phyloP scores from a whole-genome alignment of 2,329 filamentous ascomycete genomes.

The Xylariales sp. region DNA sequence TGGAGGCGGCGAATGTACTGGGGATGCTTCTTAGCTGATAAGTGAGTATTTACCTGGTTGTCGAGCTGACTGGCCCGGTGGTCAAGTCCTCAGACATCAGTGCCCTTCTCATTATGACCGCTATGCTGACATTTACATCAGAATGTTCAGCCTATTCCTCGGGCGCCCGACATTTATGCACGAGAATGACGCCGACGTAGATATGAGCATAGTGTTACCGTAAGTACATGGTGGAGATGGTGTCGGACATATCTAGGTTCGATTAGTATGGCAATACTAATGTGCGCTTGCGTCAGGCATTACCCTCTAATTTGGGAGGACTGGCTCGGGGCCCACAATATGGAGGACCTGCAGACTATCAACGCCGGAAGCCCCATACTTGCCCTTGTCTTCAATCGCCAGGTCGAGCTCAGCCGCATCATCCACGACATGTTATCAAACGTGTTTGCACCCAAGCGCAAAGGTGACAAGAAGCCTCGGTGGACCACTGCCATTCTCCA shows the following conservation, averaged over 20 bases:
- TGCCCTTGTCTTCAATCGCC: conserved; percentile 2
- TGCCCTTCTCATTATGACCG: no score
- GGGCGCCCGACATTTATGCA: conserved; percentile 4
- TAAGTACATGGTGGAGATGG: no score
- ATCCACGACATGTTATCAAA: conserved; percentile 1
- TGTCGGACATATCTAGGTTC: no score
- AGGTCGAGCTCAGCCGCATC: conserved; percentile 3
- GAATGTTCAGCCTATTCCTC: conserved; percentile 4
- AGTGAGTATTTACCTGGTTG: no score
- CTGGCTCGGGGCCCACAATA: background rate
- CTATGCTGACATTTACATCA: background rate
- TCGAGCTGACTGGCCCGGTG: no score
- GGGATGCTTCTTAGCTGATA: conserved; percentile 7
- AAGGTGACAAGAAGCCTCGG: background rate
- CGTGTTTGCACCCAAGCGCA: background rate
- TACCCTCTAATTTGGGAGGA: no score
- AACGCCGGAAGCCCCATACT: background rate
- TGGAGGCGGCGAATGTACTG: conserved; percentile 5
- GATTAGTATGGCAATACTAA: no score
- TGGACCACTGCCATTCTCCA: background rate
- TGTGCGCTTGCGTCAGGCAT: no score
- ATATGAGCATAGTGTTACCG: background rate
- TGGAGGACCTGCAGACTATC: background rate
- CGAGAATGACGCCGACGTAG: conserved; percentile 2
- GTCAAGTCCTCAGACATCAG: no score